phyloP scores from a whole-genome alignment of 2,329 filamentous ascomycete species.

The Dothideomycetes sp. region DNA sequence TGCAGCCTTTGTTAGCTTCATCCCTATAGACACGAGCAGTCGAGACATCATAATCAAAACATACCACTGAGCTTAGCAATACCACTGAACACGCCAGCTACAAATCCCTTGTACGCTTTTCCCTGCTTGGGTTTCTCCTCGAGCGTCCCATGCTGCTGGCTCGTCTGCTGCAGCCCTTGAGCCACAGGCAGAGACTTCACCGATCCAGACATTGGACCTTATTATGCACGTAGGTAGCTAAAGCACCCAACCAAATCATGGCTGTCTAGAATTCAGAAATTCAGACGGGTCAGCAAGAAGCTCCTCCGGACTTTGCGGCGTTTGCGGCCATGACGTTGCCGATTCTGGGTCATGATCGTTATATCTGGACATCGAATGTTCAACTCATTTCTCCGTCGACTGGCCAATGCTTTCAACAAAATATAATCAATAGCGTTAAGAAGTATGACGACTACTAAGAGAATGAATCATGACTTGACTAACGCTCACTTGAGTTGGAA shows the following conservation, averaged over 20 bases:
- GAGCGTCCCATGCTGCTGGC: background rate
- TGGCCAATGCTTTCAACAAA: too few species aligned
- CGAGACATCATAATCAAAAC: constrained; percentile 16
- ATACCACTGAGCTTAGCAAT: constrained; percentile 78
- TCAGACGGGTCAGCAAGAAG: background rate
- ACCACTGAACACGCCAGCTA: constrained; percentile 90
- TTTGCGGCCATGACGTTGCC: background rate
- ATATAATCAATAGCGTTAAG: too few species aligned
- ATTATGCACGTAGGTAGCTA: background rate
- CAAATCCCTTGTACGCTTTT: constrained; percentile 73
- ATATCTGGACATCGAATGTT: too few species aligned
- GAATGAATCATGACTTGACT: too few species aligned
- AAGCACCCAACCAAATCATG: background rate
- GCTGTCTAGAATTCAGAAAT: background rate
- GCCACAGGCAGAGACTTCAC: background rate
- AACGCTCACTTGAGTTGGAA: too few species aligned
- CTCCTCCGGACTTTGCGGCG: background rate
- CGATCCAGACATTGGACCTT: background rate
- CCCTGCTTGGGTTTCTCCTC: background rate
- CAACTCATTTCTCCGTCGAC: too few species aligned
- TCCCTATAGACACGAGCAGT: background rate
- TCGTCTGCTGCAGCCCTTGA: too few species aligned
- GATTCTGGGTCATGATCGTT: background rate
- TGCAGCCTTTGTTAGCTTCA: constrained; percentile 15
- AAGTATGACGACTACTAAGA: too few species aligned